Base-by-base conservation (phyloP, 345 rosid genomes). In the Gossypium bickii region DNA sequence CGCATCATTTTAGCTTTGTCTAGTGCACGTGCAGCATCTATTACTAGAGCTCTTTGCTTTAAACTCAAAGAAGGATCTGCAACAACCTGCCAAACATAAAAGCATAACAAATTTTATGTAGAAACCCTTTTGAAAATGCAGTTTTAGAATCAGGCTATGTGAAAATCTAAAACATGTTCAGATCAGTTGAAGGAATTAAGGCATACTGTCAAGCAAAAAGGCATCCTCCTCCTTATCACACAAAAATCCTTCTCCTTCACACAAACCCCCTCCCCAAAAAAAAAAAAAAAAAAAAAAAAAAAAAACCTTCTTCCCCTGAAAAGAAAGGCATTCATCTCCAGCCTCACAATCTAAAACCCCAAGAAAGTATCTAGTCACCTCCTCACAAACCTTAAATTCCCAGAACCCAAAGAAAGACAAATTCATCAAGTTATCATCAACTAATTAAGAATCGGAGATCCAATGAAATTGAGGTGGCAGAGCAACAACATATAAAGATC, bases 1-100 rank as follows among this genome's bases (percentile, higher is more conserved):
- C 97, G 87, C 98, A 94, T 94, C 98, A 94, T 94, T 84, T 94
- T 94, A 71, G 98, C 98, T 80, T 87, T 92, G 82, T 94, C 98
- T 55, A 94, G 97, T 71, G 97, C 82, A 75, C 98, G 95, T 70
- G 97, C 98, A 82, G 98, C 98, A 86, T 94, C 97, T 58, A 93
- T 80, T 78, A 94, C 87, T 75, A 94, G 88, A 79, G 93, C 91
- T 78, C 98, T 88, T 84, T 88, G 95, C 86, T 92, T 94, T 77
- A 86, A 78, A 72, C 87, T 78, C 85, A 92, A 83, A 78, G 93
- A 86, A 71, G 98, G 97, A 87, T 92, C 98, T 43, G 92, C 97
- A 72, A 94, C 82, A 60, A 91, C 89, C 98, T 94, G 91, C 57
- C 67, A 84, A 74, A 64, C 41, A 78, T 44, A 75, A 56, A 74